Evolutionary conservation across 352 stramenopile genomes (phyloP), one percentile per base, ranked within the genome.

Genomic region (Phytophthora ramorum): DNA sequence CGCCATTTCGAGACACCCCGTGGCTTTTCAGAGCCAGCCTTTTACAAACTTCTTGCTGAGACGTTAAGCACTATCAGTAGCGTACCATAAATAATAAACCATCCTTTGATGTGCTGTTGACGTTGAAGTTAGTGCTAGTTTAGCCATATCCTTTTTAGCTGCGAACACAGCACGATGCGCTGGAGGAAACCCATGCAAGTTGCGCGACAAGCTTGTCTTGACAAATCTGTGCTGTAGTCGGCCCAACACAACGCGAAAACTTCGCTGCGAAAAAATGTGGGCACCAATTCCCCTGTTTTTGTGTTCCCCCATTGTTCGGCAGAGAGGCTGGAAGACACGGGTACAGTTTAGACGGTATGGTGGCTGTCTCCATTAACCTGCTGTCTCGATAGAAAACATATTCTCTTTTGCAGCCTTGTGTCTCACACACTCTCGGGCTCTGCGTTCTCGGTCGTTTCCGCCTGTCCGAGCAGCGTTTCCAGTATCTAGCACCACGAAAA

Each of bases 1-100:
- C 76, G 80, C 81, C 22, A 78, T 90, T 16, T 60, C 80, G 9
- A 65, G 71, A 35, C 76, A 93, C 53, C 80, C 81, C 2, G 64
- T 89, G 24, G 79, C 76, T 0, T 60, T 51, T 35, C 69, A 76
- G 35, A 90, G 75, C 66, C 46, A 54, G 14, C 40, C 46, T 10
- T 83, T 90, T 63, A 63, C 71, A 41, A 58, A 58, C 9, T 91
- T 91, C 55, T 58, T 88, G 28, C 63, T 67, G 2, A 63, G 64
- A 57, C 41, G 57, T 44, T 13, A 16, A 45, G 35, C n/a, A 40
- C 10, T 35, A 12, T 14, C 22, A 19, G 9, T 5, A 50, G 24
- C 12, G 17, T 22, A 44, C 13, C 13, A 44, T 20, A 20, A 9
- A 13, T 46, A 46, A 10, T 24, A 22, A 46, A 46, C 7, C 26